These are phyloP conservation scores for Trichocomaceae sp. DNA, from an alignment of 2,329 filamentous ascomycete genomes.

Conservation along the genomic window DNA sequence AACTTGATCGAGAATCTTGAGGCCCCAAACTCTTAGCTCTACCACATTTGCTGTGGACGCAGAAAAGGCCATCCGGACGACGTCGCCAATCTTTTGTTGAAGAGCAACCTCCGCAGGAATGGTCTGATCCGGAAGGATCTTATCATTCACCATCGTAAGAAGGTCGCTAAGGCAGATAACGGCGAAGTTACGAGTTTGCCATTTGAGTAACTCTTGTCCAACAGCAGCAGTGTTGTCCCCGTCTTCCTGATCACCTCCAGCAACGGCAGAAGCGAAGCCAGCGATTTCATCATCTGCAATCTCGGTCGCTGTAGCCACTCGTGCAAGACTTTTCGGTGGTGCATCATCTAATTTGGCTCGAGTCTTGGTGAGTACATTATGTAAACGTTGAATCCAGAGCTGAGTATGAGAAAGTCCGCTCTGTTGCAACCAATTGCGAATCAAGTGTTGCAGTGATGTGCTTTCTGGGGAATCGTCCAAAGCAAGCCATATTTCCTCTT, in stretches of 20 bases:
- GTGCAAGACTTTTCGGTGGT: slow-evolving; percentile 27
- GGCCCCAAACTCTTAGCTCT: slow-evolving; percentile 78
- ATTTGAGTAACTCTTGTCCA: slow-evolving; percentile 81
- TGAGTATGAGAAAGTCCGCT: slow-evolving; percentile 73
- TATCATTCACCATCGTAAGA: slow-evolving; percentile 69
- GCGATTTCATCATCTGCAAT: slow-evolving; percentile 94
- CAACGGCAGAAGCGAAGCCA: slow-evolving; percentile 75
- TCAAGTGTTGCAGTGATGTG: slow-evolving; percentile 74
- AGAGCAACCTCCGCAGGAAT: slow-evolving; percentile 71
- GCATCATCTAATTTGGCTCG: slow-evolving; percentile 57
- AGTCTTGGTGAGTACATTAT: slow-evolving; percentile 82
- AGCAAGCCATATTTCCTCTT: slow-evolving; percentile 86
- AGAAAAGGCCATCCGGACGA: slow-evolving; percentile 94
- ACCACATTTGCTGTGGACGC: slow-evolving; percentile 91
- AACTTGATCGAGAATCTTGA: slow-evolving; percentile 89
- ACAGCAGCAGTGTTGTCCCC: slow-evolving; percentile 43
- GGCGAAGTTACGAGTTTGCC: slow-evolving; percentile 92
- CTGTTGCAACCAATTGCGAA: slow-evolving; percentile 89
- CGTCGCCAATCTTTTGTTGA: slow-evolving; percentile 78
- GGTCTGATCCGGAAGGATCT: slow-evolving; percentile 69
- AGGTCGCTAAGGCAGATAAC: slow-evolving; percentile 84
- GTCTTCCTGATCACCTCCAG: slow-evolving; percentile 54
- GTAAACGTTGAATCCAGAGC: slow-evolving; percentile 83
- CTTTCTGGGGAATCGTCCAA: slow-evolving; percentile 72
- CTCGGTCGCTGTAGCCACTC: slow-evolving; percentile 56